These are phyloP conservation scores for Kluyveromyces wickerhamii DNA, from an alignment of 805 yeast species.

Conservation along the genomic window DNA sequence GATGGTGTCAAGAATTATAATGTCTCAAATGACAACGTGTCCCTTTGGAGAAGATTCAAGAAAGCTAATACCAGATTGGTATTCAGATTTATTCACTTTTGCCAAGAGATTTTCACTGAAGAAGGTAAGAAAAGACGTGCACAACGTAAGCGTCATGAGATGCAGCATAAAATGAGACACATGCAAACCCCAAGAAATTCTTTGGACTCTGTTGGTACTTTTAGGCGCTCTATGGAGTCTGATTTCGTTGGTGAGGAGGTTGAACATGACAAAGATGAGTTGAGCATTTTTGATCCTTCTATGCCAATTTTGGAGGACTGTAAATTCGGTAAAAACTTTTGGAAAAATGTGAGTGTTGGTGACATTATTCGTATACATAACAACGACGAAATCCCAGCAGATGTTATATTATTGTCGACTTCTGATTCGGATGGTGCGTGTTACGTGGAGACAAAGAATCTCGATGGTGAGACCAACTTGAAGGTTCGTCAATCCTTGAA, in stretches of 20 bases:
- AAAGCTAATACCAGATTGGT: conserved; percentile 37
- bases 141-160: conserved; percentile 25
- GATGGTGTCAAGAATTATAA: conserved; percentile 49
- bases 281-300: conserved; percentile 47
- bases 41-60: conserved; percentile 63
- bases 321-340: conserved; percentile 32
- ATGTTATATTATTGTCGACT: conserved; percentile 53
- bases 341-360: conserved; percentile 71
- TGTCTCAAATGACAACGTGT: conserved; percentile 53
- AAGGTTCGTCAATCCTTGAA: conserved; percentile 70
- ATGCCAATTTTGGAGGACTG: conserved; percentile 36
- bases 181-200: conserved; percentile 31
- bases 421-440: conserved; percentile 64
- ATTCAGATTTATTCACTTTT: conserved; percentile 19
- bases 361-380: conserved; percentile 62
- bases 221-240: conserved; percentile 24
- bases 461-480: conserved; percentile 75
- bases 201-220: conserved; percentile 30
- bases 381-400: conserved; percentile 79
- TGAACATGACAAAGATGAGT: conserved; percentile 43
- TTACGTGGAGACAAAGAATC: conserved; percentile 71
- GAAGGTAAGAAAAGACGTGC: conserved; percentile 32
- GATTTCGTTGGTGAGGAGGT: conserved; percentile 30
- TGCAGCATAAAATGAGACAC: conserved; percentile 21
- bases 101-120: conserved; percentile 27